Base-by-base conservation (phyloP, 148 eudicot species). In the Drosera capensis region DNA sequence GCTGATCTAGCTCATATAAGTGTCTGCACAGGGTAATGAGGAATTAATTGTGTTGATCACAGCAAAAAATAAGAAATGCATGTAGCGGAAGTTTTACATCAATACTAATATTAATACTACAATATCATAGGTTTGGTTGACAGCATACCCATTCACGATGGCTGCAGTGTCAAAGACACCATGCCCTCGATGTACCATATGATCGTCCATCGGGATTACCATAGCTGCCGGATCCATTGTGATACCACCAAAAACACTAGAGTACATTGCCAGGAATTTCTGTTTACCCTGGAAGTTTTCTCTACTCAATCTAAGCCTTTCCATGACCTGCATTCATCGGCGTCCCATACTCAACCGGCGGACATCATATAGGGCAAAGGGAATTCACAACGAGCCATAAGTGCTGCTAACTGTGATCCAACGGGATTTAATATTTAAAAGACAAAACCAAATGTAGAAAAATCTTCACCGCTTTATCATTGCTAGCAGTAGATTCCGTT, bases 151-250 rank as follows among this genome's bases (percentile, higher is more conserved):
- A 5, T 86, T 76, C 22, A 60, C 15, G 22, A 86, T 76, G 17
- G 75, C 65, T 7, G 94, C 82, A 29, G 88, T 82, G 63, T 86
- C 96, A 12, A 79, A 82, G 49, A 86, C 88, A 25, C 88, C 96
- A 29, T 86, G 96, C n/a, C 96, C 96, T 61, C 94, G 57, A 60
- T 86, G 96, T 47, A 86, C 96, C 88, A 86, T 76, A 67, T 86
- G 96, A 34, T 86, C 96, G 43, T 86, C 96, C 74, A 86, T 69
- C 23, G 96, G 85, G 22, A 86, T 76, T 45, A 82, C 74, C 94
- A 82, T 86, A 15, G 72, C 88, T n/a, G 74, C 67, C 24, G 81
- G 79, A 59, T 86, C 94, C 0, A 59, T 70, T 28, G 73, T 79
- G 42, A 82, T 86, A 23, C 96, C 96, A 46, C 88, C 94, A 64